phyloP scores from a whole-genome alignment of 1,139 yeast genomes.

The Pichia sp. region DNA sequence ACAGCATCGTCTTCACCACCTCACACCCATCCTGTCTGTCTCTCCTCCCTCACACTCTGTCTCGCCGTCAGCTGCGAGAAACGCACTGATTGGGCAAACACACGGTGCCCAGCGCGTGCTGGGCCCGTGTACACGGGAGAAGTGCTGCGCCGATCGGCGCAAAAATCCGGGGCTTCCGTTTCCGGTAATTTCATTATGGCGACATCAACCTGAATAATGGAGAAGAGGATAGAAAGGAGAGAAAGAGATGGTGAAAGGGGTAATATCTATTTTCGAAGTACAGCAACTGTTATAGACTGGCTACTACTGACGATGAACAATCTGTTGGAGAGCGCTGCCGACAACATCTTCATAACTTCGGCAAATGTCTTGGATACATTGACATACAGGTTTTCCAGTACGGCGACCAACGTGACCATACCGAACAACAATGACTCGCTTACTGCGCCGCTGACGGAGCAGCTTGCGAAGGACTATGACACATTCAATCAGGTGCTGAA shows the following conservation, averaged over 20 bases:
- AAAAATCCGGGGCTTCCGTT: not conserved
- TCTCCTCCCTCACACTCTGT: not conserved
- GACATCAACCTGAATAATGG: not conserved
- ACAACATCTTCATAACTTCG: constrained; percentile 30
- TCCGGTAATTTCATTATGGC: not conserved
- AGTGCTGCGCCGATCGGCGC: constrained; percentile 1
- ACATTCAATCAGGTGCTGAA: constrained; percentile 35
- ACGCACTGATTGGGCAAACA: constrained; percentile 3
- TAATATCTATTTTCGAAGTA: not conserved
- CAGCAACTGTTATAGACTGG: too few relatives aligned
- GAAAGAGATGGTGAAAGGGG: not conserved
- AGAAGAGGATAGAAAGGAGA: not conserved
- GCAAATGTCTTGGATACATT: constrained; percentile 30
- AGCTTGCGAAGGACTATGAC: constrained; percentile 30
- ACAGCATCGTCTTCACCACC: not conserved
- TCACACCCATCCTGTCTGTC: not conserved
- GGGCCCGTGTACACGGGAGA: not conserved
- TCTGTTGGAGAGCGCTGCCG: constrained; percentile 28
- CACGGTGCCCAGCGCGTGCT: not conserved
- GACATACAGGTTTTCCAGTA: constrained; percentile 28
- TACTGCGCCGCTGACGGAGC: constrained; percentile 24
- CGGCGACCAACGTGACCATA: constrained; percentile 27
- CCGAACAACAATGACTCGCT: constrained; percentile 32
- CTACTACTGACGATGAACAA: constrained; percentile 23
- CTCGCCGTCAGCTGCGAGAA: not conserved